phyloP scores from a whole-genome alignment of 805 yeast species.

The Ogataea polymorpha region DNA sequence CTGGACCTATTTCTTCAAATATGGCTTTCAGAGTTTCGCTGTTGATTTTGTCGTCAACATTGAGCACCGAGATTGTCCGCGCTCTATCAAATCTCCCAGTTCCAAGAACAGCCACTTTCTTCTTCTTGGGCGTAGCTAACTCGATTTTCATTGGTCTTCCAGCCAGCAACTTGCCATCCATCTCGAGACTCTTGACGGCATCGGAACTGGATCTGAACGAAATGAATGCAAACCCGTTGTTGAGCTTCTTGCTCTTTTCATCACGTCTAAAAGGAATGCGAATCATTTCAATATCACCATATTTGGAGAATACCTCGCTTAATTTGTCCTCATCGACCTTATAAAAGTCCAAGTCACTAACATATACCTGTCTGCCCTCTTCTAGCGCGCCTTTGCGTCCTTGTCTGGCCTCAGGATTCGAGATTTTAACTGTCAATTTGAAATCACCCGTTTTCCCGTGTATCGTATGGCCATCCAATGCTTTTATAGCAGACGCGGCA shows the following conservation, averaged over 20 bases:
- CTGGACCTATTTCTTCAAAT: conserved; percentile 35
- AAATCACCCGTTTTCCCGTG: conserved; percentile 33
- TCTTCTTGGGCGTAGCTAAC: conserved; percentile 36
- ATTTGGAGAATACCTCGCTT: conserved; percentile 39
- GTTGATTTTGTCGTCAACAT: conserved; percentile 38
- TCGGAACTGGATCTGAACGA: conserved; percentile 40
- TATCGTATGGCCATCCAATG: conserved; percentile 38
- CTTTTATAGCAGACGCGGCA: conserved; percentile 42
- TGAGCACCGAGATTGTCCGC: conserved; percentile 25
- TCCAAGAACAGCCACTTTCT: conserved; percentile 5
- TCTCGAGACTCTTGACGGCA: conserved; percentile 44
- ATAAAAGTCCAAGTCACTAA: conserved; percentile 50
- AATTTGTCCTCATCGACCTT: conserved; percentile 40
- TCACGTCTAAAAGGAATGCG: conserved; percentile 42
- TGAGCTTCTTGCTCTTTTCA: conserved; percentile 32
- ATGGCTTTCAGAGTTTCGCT: conserved; percentile 32
- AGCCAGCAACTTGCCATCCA: conserved; percentile 40
- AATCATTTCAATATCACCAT: conserved; percentile 53
- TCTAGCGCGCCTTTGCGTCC: conserved; percentile 43
- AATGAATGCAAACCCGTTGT: conserved; percentile 69
- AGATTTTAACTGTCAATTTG: conserved; percentile 53
- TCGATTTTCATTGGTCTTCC: conserved; percentile 49
- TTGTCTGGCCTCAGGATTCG: conserved; percentile 50
- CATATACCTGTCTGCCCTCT: conserved; percentile 55
- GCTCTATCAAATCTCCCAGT: conserved; percentile 5